These are phyloP conservation scores for Emergomyces orientalis DNA, from an alignment of 2,329 filamentous ascomycete genomes.

Conservation along the genomic window DNA sequence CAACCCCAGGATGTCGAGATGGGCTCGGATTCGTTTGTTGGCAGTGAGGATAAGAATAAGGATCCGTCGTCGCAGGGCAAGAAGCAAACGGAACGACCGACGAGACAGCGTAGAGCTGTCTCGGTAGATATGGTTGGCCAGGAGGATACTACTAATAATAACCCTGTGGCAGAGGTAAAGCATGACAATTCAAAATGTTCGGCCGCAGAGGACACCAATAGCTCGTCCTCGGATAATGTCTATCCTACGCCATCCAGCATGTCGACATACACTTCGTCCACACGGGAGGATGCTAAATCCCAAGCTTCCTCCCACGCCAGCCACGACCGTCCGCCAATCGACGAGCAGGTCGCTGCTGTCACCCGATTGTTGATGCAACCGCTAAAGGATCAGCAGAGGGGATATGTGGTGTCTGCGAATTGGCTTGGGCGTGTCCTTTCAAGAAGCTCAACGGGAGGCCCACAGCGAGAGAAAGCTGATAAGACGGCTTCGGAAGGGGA, in stretches of 20 bases:
- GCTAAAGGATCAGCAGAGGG: constrained; percentile 61
- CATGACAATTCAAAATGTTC: constrained; percentile 7
- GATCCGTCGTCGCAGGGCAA: constrained; percentile 13
- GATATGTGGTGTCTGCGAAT: constrained; percentile 65
- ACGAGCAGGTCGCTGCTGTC: constrained; percentile 67
- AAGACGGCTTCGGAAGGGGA: constrained; percentile 54
- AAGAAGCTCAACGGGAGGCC: constrained; percentile 48
- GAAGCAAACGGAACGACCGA: constrained; percentile 13
- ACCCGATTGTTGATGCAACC: constrained; percentile 47
- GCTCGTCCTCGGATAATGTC: constrained; percentile 26
- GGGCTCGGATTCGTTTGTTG: constrained; percentile 9
- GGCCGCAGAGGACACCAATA: constrained; percentile 23
- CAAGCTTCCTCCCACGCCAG: constrained; percentile 14
- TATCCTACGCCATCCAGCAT: constrained; percentile 33
- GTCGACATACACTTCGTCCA: constrained; percentile 28
- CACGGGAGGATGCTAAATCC: constrained; percentile 22
- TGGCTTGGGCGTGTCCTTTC: constrained; percentile 71
- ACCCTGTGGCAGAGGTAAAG: neutral
- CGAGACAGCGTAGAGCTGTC: constrained; percentile 23
- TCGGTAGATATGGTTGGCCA: constrained; percentile 39
- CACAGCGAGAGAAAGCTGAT: constrained; percentile 45
- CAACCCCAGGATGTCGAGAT: constrained; percentile 4
- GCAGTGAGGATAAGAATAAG: constrained; percentile 18
- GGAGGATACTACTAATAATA: constrained; percentile 14
- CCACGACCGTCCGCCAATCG: constrained; percentile 39